Conservation (phyloP, 805 yeast species). For the Saccharomyces jurei region DNA sequence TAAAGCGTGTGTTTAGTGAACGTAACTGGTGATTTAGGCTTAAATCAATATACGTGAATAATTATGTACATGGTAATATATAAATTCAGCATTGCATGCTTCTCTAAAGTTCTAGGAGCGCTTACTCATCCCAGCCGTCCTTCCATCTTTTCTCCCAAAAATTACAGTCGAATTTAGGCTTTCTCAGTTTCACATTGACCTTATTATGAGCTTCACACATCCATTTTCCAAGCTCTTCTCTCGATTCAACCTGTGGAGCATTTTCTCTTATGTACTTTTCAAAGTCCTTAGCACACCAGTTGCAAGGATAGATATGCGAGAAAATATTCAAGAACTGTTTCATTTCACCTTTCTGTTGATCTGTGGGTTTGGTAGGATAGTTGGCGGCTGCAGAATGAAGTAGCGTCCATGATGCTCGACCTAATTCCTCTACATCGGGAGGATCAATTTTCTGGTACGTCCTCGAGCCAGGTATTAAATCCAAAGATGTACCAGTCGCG, state of each 20-base stretch:
- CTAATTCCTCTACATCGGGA: constrained; percentile 75
- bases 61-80: not conserved
- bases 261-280: constrained; percentile 47
- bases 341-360: constrained; percentile 62
- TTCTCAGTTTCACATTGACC: constrained; percentile 82
- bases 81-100: not conserved
- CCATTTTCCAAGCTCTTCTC: constrained; percentile 84
- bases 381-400: constrained; percentile 84
- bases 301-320: constrained; percentile 82
- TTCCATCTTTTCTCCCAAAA: constrained; percentile 93
- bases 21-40: not conserved
- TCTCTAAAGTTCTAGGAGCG: not conserved
- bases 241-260: constrained; percentile 49
- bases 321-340: constrained; percentile 59
- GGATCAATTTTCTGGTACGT: constrained; percentile 54
- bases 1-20: not conserved
- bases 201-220: constrained; percentile 90
- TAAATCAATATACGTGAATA: not conserved
- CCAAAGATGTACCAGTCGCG: constrained; percentile 10
- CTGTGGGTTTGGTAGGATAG: constrained; percentile 63
- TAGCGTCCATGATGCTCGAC: constrained; percentile 86
- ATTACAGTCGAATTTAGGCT: constrained; percentile 76
- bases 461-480: constrained; percentile 19
- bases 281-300: constrained; percentile 88
- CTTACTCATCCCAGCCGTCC: constrained; percentile 69